These are phyloP conservation scores for Rhodotorula sp. DNA, from an alignment of 1,284 basidiomycete genomes.

Conservation along the genomic window DNA sequence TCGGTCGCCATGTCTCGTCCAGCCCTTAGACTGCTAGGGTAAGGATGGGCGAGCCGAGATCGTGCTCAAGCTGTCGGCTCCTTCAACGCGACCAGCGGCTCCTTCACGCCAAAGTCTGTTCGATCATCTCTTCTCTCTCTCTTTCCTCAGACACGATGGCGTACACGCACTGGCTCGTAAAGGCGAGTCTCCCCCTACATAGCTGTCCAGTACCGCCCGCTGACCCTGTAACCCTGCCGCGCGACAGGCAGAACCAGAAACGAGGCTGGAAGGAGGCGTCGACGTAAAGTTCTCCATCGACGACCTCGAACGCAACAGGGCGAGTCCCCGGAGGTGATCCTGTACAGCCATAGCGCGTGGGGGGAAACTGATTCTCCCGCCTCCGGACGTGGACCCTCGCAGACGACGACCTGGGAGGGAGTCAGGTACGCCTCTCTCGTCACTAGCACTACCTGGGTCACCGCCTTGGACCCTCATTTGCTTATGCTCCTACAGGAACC, in stretches of 20 bases:
- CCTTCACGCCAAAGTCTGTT: neutral
- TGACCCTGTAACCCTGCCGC: neutral
- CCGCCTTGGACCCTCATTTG: neutral
- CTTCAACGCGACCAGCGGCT: too few relatives aligned
- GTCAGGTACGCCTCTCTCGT: constrained; percentile 43
- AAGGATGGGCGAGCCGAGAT: too few relatives aligned
- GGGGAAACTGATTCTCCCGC: too few relatives aligned
- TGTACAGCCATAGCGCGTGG: neutral
- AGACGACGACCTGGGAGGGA: constrained; percentile 34
- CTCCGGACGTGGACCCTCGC: neutral
- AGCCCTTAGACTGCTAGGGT: neutral
- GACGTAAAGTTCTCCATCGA: constrained; percentile 38
- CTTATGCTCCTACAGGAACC: constrained; percentile 59
- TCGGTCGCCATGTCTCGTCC: neutral
- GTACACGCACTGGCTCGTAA: constrained; percentile 28
- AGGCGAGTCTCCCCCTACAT: constrained; percentile 4
- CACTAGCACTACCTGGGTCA: neutral
- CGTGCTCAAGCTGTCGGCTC: neutral
- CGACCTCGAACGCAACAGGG: constrained; percentile 21
- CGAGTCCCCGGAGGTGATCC: neutral
- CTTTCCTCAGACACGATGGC: too few relatives aligned
- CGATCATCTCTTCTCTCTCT: neutral
- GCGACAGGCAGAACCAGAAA: constrained; percentile 28
- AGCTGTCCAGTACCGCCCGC: neutral
- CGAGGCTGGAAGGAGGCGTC: constrained; percentile 29